Evolutionary conservation across 225 moss, liverwort and hornwort species (phyloP), one percentile per base, ranked within the genome.

Genomic region (Ulota crispa): DNA sequence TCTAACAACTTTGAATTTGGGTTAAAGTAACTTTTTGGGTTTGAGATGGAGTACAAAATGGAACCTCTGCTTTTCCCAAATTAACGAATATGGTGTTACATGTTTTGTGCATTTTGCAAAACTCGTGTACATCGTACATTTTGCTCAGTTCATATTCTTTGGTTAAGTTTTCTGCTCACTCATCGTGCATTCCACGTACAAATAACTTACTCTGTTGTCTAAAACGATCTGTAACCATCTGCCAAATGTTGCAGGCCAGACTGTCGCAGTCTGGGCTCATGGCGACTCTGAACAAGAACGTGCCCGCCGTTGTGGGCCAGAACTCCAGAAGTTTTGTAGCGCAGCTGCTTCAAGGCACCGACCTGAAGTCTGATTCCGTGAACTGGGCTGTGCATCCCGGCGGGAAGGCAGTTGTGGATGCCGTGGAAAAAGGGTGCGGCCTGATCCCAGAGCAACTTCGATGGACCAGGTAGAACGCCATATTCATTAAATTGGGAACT

Each of bases 361-460:
- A 63, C 4, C 37, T 80, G 36, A 37, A 72, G 20, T 8, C 75
- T 34, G 74, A 85, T 30, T 34, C 83, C 0, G 80, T 88, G n/a
- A 88, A 91, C 78, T 88, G 88, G 88, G 86, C 88, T 50, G 28
- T 88, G 34, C 91, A 91, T 80, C 88, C 91, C 62, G 88, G 86
- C 21, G 86, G 91, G 2, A 91, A 91, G 64, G 91, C 91, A 36
- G 81, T 91, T 70, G 86, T 86, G 50, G 91, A 91, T 76, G 88
- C 88, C 8, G 85, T 89, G 30, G 90, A 88, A 75, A 90, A 85
- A 83, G 83, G 83, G 34, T 91, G 91, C 39, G 43, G 72, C 55
- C 83, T 88, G 20, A 63, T 47, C 56, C 83, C 78, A 11, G 80
- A 91, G 64, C 91, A 89, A 75, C 84, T 89, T 19, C 79, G 82